Base-by-base conservation (phyloP, 257 asterid genomes). In the Solanum pimpinellifolium region DNA sequence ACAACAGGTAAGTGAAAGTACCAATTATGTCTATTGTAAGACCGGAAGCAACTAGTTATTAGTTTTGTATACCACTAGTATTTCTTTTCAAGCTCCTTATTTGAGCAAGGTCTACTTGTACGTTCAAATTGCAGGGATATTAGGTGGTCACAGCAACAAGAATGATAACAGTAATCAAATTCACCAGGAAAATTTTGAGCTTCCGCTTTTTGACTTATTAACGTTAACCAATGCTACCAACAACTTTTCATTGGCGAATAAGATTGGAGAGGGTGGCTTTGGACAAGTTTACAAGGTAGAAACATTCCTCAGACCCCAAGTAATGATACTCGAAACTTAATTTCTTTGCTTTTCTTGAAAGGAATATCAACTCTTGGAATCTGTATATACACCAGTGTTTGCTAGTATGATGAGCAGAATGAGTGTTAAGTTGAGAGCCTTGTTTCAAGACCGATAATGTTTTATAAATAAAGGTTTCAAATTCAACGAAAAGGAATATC, bases 251-350 rank as follows among this genome's bases (percentile, higher is more conserved):
- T 20, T 14, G 23, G 74, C 7, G 44, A 89, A 89, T 68, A 90
- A 90, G 90, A 89, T 91, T 41, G 93, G 93, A 85, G 90, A 91
- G 81, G 93, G 93, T 69, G 93, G 93, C 25, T 91, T 78, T 76
- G 93, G 93, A 7, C 87, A 92, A 59, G 93, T 91, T 84, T 89
- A 90, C 59, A 90, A 86, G 93, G 93, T 87, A 89, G 2, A 59
- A 81, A 27, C 39, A 27, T 27, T 68, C 18, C 9, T 14, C n/a
- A 56, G n/a, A 18, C n/a, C 65, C n/a, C 74, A 27, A 66, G 74
- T 66, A 66, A 66, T 66, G 74, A 66, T 66, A 66, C 9, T 27
- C 5, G 10, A 14, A 21, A 27, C 18, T 68, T 27, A 13, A 27
- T 68, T 27, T 27, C 37, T 27, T 68, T 68, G 21, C 20, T 68